Conservation (phyloP, 2,329 filamentous ascomycete species). For the Sporothrix schenckii region DNA sequence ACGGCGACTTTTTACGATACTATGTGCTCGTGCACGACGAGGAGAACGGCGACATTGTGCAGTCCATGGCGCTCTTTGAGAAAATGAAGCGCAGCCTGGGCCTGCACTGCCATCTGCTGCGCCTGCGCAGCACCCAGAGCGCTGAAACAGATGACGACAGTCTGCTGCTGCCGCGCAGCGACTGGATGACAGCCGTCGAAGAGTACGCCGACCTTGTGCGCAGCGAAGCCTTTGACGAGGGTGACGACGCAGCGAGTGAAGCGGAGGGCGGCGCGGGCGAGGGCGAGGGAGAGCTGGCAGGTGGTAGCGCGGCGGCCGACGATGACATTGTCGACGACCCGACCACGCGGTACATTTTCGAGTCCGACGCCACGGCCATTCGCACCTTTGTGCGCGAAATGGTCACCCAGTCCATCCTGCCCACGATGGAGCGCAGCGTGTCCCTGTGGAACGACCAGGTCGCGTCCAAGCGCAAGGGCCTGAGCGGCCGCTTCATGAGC, state of each 20-base stretch:
- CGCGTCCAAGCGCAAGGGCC: slow-evolving; percentile 81
- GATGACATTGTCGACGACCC: slow-evolving; percentile 63
- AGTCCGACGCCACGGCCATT: slow-evolving; percentile 87
- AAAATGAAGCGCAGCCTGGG: slow-evolving; percentile 99
- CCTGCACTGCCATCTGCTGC: slow-evolving; percentile 87
- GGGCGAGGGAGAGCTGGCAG: slow-evolving; percentile 66
- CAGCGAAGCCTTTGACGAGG: slow-evolving; percentile 47
- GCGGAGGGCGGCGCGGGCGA: slow-evolving; percentile 69
- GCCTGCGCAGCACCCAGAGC: slow-evolving; percentile 81
- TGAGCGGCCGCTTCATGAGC: slow-evolving; percentile 92
- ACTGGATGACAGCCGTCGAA: slow-evolving; percentile 88
- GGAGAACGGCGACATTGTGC: slow-evolving; percentile 87
- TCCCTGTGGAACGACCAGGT: slow-evolving; percentile 97
- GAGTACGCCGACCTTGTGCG: slow-evolving; percentile 74
- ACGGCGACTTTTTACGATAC: slow-evolving; percentile 90
- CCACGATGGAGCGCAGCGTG: slow-evolving; percentile 91
- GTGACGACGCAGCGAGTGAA: slow-evolving; percentile 57
- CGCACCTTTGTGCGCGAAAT: slow-evolving; percentile 90
- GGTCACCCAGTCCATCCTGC: slow-evolving; percentile 90
- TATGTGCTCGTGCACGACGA: slow-evolving; percentile 97
- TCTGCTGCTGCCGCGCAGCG: slow-evolving; percentile 74
- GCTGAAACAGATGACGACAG: slow-evolving; percentile 91
- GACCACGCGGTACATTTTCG: slow-evolving; percentile 77
- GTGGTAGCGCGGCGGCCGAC: background rate
- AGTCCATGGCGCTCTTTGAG: slow-evolving; percentile 88